A percentile compares a stretch with the other conserved stretches of the same genome.
Conservation (phyloP, 768 basidiomycete genomes). For the Xerocomus potaroensis region DNA sequence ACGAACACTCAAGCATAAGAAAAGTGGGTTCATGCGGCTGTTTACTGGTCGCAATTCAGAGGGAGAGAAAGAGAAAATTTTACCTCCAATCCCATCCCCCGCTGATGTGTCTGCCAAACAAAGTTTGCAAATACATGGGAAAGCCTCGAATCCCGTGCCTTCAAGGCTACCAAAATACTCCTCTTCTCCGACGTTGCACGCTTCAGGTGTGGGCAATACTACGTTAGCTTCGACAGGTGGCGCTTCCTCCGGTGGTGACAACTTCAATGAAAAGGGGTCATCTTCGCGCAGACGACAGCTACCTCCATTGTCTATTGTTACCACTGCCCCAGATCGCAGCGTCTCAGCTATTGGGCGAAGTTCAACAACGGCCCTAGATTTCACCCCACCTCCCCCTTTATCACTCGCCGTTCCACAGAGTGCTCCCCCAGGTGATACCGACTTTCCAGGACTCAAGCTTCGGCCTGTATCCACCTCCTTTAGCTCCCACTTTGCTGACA, state of each 20-base stretch:
- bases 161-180: constrained; percentile 41
- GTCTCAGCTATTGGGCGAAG: constrained; percentile 13
- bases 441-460: constrained; percentile 64
- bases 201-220: constrained; percentile 12
- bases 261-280: constrained; percentile 18
- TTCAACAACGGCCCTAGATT: constrained; percentile 10
- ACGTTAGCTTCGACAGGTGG: constrained; percentile 15
- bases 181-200: constrained; percentile 34
- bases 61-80: constrained; percentile 33
- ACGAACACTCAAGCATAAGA: constrained; percentile 66
- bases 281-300: constrained; percentile 28
- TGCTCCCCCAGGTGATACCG: constrained; percentile 58
- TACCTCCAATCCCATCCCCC: constrained; percentile 52
- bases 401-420: constrained; percentile 43
- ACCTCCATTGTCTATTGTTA: constrained; percentile 29
- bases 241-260: constrained; percentile 6
- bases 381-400: constrained; percentile 6
- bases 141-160: constrained; percentile 26
- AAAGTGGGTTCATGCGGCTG: constrained; percentile 76
- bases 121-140: constrained; percentile 19
- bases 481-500: constrained; percentile 59
- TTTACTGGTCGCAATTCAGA: constrained; percentile 49
- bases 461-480: constrained; percentile 76
- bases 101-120: constrained; percentile 35
- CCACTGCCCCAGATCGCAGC: constrained; percentile 14